phyloP scores from a whole-genome alignment of 768 basidiomycete genomes.

The Phallus indusiatus region DNA sequence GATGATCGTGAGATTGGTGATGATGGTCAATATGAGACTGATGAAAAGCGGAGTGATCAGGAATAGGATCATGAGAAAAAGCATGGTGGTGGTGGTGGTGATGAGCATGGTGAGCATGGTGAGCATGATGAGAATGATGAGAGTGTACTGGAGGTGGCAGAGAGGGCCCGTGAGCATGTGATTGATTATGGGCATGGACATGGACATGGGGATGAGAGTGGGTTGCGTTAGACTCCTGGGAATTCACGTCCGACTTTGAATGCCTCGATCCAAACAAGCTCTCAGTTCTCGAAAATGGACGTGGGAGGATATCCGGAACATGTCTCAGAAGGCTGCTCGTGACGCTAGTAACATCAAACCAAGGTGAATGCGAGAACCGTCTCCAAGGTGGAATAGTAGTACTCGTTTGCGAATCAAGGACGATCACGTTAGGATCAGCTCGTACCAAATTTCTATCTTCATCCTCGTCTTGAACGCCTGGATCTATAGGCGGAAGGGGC shows the following conservation, averaged over 20 bases:
- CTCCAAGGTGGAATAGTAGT: neutral
- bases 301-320: neutral
- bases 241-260: neutral
- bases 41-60: neutral
- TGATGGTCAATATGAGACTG: neutral
- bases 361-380: neutral
- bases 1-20: neutral
- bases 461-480: neutral
- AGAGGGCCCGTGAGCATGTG: too few species aligned
- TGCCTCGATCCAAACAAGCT: neutral
- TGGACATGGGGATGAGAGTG: too few species aligned
- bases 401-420: neutral
- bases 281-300: neutral
- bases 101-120: too few species aligned
- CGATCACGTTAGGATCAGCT: neutral
- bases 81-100: too few species aligned
- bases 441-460: neutral
- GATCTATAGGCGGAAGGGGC: neutral
- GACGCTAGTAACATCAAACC: neutral
- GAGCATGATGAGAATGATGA: too few species aligned
- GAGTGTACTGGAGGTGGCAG: too few species aligned
- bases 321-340: neutral
- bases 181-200: too few species aligned
- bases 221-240: too few species aligned
- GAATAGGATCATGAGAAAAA: neutral